Percentiles rank a stretch among this genome's conserved stretches.
Evolutionary conservation across 495 filamentous ascomycete genomes (phyloP).

Genomic region (Aspergillus olivimuriae): DNA sequence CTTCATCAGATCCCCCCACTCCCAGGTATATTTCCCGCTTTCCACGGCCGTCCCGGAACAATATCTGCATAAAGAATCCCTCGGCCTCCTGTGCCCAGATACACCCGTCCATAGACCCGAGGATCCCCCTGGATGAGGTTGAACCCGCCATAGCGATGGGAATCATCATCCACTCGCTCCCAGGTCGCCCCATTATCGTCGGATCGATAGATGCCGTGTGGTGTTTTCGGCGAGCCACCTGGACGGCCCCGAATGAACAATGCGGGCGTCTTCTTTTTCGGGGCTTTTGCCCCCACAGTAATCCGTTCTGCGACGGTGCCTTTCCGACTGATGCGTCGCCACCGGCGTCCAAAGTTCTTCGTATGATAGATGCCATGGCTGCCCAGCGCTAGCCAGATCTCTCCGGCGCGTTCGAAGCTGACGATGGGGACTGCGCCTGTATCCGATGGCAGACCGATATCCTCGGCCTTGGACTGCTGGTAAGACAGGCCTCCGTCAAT

Average conservation of each 20-base stretch:
- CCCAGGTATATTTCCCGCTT: neutral
- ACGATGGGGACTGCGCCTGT: slow-evolving; percentile 10
- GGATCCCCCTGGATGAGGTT: slow-evolving; percentile 38
- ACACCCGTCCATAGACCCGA: slow-evolving; percentile 46
- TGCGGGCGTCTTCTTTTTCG: neutral
- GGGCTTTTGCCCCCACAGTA: neutral
- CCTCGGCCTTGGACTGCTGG: slow-evolving; percentile 4
- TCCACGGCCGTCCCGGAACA: neutral
- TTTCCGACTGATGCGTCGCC: neutral
- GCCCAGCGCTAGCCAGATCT: slow-evolving; percentile 13
- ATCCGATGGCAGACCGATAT: slow-evolving; percentile 8
- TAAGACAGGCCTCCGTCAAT: slow-evolving; percentile 11
- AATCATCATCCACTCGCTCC: slow-evolving; percentile 46
- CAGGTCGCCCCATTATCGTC: slow-evolving; percentile 42
- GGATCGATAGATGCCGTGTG: slow-evolving; percentile 38
- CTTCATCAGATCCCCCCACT: neutral
- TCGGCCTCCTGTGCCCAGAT: slow-evolving; percentile 53
- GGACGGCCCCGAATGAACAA: neutral
- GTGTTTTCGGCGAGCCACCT: neutral
- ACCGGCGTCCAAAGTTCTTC: slow-evolving; percentile 4
- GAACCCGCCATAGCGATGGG: slow-evolving; percentile 13
- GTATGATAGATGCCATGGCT: slow-evolving; percentile 11
- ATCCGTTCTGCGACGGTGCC: neutral
- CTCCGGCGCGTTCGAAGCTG: slow-evolving; percentile 10
- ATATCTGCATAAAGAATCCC: slow-evolving; percentile 42